Conservation (phyloP, 2,329 filamentous ascomycete species). For the Furcasterigmium furcatum region DNA sequence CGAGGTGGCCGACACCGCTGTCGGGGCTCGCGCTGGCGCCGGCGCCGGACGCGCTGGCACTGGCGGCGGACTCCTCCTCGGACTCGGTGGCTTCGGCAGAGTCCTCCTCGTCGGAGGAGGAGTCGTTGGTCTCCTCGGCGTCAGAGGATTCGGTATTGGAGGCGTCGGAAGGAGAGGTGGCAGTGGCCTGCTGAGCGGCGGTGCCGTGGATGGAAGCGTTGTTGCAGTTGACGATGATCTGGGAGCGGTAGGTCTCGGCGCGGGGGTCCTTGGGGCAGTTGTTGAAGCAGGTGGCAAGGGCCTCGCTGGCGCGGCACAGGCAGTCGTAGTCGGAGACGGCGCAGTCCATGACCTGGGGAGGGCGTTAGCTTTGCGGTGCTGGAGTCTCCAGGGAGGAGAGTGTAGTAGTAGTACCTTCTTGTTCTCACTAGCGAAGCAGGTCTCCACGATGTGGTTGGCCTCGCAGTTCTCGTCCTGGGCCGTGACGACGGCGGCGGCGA, state of each 20-base stretch:
- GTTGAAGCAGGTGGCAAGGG: constrained; percentile 50
- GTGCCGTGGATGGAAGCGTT: constrained; percentile 41
- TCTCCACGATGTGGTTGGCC: constrained; percentile 43
- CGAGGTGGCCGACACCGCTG: constrained; percentile 22
- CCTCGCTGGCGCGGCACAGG: constrained; percentile 39
- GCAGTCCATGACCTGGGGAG: constrained; percentile 31
- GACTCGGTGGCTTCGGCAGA: neutral
- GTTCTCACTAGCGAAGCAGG: constrained; percentile 37
- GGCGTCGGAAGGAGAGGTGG: constrained; percentile 16
- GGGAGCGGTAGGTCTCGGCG: constrained; percentile 25
- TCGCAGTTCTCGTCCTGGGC: constrained; percentile 28
- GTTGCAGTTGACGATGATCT: constrained; percentile 41
- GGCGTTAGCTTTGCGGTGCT: neutral
- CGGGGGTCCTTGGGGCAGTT: constrained; percentile 51
- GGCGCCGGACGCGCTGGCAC: constrained; percentile 13
- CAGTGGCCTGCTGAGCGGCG: constrained; percentile 17
- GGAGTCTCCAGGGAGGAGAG: neutral
- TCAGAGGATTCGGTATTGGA: constrained; percentile 14
- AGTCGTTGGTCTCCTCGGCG: constrained; percentile 14
- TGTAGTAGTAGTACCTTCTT: constrained; percentile 23
- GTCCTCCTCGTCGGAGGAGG: constrained; percentile 3
- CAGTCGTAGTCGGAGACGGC: constrained; percentile 39
- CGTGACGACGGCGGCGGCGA: constrained; percentile 23
- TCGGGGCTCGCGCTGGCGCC: constrained; percentile 15
- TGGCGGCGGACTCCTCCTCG: constrained; percentile 8